Conservation (phyloP, 2,329 filamentous ascomycete species). For the Trichoderma brevicompactum region DNA sequence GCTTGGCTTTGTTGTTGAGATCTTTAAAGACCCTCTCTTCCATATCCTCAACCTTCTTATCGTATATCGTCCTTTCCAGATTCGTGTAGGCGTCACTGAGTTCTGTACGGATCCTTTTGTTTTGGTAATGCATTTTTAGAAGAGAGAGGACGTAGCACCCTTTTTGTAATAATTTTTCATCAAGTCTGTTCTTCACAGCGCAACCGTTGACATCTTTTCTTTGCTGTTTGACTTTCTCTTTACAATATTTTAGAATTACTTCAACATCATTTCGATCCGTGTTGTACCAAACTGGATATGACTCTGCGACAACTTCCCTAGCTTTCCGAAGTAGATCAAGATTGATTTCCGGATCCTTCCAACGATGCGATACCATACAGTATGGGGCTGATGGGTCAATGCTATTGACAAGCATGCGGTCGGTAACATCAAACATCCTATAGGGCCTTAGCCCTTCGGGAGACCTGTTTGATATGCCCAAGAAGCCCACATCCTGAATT, state of each 20-base stretch:
- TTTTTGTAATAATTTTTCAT: slow-evolving; percentile 1
- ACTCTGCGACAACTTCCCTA: background rate
- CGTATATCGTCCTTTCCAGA: background rate
- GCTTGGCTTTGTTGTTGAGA: slow-evolving; percentile 8
- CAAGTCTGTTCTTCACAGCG: slow-evolving; percentile 8
- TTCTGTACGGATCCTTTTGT: background rate
- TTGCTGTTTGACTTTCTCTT: background rate
- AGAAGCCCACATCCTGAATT: slow-evolving; percentile 25
- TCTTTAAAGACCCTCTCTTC: slow-evolving; percentile 11
- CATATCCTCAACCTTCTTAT: slow-evolving; percentile 1
- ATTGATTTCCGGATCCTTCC: slow-evolving; percentile 25
- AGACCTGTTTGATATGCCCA: background rate
- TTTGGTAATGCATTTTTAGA: slow-evolving; percentile 11
- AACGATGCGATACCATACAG: slow-evolving; percentile 28
- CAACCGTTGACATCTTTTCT: slow-evolving; percentile 18
- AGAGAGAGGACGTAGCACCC: slow-evolving; percentile 18
- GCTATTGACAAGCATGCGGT: slow-evolving; percentile 11
- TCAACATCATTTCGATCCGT: slow-evolving; percentile 20
- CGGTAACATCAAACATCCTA: slow-evolving; percentile 22
- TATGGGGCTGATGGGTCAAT: slow-evolving; percentile 24
- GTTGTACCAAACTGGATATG: slow-evolving; percentile 6
- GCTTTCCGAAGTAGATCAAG: slow-evolving; percentile 11
- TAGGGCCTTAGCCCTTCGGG: slow-evolving; percentile 5
- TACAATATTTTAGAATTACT: slow-evolving; percentile 19
- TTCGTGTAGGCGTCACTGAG: background rate